Evolutionary conservation across 148 eudicot genomes (phyloP), one percentile per base, ranked within the genome.

Genomic region (Hydrangea macrophylla): DNA sequence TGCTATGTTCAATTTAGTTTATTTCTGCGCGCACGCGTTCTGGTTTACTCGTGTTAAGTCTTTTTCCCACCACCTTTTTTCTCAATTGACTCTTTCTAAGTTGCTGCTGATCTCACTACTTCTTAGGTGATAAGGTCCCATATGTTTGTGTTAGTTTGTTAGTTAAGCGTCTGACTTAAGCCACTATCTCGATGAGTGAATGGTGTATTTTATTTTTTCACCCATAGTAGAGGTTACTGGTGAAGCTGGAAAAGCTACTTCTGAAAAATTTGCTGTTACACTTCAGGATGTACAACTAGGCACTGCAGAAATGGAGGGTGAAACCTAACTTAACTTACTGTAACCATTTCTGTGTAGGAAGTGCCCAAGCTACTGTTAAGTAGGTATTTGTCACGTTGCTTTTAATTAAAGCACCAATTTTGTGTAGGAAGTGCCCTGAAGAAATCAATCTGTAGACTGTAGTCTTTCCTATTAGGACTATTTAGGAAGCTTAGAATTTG

Each of bases 291-390:
- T 81, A 55, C 90, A 84, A 60, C 80, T 87, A 62, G 87, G 88
- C 70, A 55, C 77, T 56, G 72, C 76, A 71, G 97, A 88, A 76
- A 78, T 82, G 70, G 80, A 82, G 67, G 90, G 81, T 50, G 85
- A 96, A 31, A 82, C n/a, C n/a, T n/a, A n/a, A n/a, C n/a, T 93
- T 55, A 86, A 84, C 71, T 80, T 90, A 56, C 76, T 93, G 75
- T 86, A 76, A 70, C n/a, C n/a, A n/a, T n/a, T n/a, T n/a, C n/a
- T n/a, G n/a, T n/a, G n/a, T n/a, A n/a, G n/a, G n/a, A n/a, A n/a
- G n/a, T n/a, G n/a, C n/a, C n/a, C n/a, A n/a, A n/a, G n/a, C n/a
- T n/a, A n/a, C n/a, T n/a, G n/a, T n/a, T n/a, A n/a, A n/a, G n/a
- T n/a, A n/a, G n/a, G n/a, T n/a, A n/a, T n/a, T n/a, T n/a, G n/a